Evolutionary conservation across 306 rosid genomes (phyloP).

Genomic region (Fragaria vesca): DNA sequence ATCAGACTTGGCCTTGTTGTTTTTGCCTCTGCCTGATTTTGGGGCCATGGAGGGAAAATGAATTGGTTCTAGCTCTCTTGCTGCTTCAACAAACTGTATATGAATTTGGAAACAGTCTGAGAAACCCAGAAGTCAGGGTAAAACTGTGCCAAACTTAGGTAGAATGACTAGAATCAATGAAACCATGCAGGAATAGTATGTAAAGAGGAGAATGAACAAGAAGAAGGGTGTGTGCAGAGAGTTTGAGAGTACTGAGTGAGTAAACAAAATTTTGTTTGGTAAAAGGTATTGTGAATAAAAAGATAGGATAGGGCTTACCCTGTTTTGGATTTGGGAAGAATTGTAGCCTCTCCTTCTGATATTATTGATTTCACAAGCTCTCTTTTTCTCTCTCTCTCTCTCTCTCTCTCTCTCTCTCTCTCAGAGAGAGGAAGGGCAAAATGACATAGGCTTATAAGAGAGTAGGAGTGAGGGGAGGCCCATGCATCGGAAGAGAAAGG

Average conservation of each 20-base stretch:
- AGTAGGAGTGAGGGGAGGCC: conserved; percentile 3
- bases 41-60: conserved; percentile 62
- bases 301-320: conserved; percentile 76
- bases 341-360: conserved; percentile 50
- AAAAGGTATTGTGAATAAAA: conserved; percentile 24
- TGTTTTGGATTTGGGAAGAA: conserved; percentile 59
- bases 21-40: conserved; percentile 74
- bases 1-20: conserved; percentile 70
- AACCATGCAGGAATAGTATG: neutral
- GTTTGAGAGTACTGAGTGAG: neutral
- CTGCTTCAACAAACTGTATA: neutral
- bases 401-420: conserved; percentile 10
- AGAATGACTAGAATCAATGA: neutral
- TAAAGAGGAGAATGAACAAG: neutral
- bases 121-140: conserved; percentile 8
- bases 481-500: conserved; percentile 16
- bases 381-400: conserved; percentile 1
- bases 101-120: conserved; percentile 13
- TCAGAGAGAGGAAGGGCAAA: conserved; percentile 11
- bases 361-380: conserved; percentile 18
- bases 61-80: neutral
- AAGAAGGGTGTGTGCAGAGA: conserved; percentile 1
- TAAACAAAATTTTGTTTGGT: conserved; percentile 11
- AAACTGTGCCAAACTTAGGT: neutral
- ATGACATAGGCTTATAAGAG: conserved; percentile 5